Evolutionary conservation across 129 eudicot genomes (phyloP), one percentile per base, ranked within the genome.

Genomic region (Artemisia tridentata): DNA sequence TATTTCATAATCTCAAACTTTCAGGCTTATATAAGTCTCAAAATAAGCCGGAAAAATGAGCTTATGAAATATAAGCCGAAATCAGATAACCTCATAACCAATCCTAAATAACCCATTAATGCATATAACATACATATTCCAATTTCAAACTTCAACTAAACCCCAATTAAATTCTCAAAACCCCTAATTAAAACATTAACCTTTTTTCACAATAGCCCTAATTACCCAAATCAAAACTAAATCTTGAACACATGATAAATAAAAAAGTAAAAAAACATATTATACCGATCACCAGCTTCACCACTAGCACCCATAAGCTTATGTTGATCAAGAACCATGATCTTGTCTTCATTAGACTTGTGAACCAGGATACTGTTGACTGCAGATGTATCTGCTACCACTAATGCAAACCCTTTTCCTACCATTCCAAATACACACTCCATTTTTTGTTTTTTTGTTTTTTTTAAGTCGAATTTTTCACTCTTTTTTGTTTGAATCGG

Each of bases 231-330:
- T 29, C 2, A 49, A 75, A 76, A 51, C 8, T 12, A 48, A 50
- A 70, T 69, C 65, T 54, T 15, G 41, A 11, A 58, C n/a, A 57
- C 6, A 25, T 10, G 12, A 65, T 56, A 63, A 19, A 34, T 1
- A 68, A 1, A 66, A 56, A 3, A 59, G 61, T 43, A 60, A 10
- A 54, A 60, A 55, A 2, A 61, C 63, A 66, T 63, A 29, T 0
- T 38, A 38, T 20, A 78, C 81, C 81, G 85, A 78, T 93, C 98
- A 25, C 96, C 98, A 53, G 92, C 82, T 73, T 93, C 98, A 71
- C 98, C 98, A 63, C 96, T 87, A 25, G 98, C 98, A 20, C 98
- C 98, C 95, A 93, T 81, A 53, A 93, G 98, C 55, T 93, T 93
- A 81, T 93, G 98, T 20, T 96, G 87, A 79, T 93, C 98, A 0